phyloP scores from a whole-genome alignment of 2,329 filamentous ascomycete species.

The Reticulascus tulasneorum region DNA sequence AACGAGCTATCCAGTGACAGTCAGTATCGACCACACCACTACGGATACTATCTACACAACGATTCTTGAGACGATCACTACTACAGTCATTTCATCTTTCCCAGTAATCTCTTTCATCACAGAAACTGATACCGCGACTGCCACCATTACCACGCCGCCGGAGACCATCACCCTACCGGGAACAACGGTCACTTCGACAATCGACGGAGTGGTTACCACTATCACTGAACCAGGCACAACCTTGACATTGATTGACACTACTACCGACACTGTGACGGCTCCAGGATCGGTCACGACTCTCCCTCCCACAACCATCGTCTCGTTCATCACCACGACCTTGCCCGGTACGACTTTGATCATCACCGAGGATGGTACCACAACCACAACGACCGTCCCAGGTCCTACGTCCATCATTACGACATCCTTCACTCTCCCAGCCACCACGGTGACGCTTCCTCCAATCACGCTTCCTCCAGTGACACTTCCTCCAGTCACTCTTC shows the following conservation, averaged over 20 bases:
- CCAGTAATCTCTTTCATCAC: conserved; percentile 6
- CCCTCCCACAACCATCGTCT: conserved; percentile 25
- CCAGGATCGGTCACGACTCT: conserved; percentile 18
- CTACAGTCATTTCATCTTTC: conserved; percentile 3
- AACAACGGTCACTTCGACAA: conserved; percentile 20
- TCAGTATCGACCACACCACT: conserved; percentile 9
- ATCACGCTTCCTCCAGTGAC: too few relatives aligned
- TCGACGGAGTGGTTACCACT: conserved; percentile 15
- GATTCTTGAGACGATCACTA: conserved; percentile 1
- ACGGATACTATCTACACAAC: conserved; percentile 7
- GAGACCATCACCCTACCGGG: conserved; percentile 4
- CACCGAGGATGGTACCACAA: conserved; percentile 23
- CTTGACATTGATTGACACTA: conserved; percentile 6
- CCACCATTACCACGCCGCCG: conserved; percentile 1
- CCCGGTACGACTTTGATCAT: conserved; percentile 26
- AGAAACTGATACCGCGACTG: neutral
- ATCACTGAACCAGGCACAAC: conserved; percentile 8
- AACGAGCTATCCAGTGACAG: conserved; percentile 14
- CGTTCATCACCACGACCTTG: conserved; percentile 25
- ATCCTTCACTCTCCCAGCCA: conserved; percentile 22
- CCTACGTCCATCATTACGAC: conserved; percentile 16
- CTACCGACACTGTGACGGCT: conserved; percentile 9
- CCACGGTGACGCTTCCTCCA: conserved; percentile 23
- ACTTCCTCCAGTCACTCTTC: conserved; percentile 21
- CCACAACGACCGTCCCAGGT: conserved; percentile 22